Evolutionary conservation across 306 rosid species (phyloP).

Genomic region (Prosopis cineraria): DNA sequence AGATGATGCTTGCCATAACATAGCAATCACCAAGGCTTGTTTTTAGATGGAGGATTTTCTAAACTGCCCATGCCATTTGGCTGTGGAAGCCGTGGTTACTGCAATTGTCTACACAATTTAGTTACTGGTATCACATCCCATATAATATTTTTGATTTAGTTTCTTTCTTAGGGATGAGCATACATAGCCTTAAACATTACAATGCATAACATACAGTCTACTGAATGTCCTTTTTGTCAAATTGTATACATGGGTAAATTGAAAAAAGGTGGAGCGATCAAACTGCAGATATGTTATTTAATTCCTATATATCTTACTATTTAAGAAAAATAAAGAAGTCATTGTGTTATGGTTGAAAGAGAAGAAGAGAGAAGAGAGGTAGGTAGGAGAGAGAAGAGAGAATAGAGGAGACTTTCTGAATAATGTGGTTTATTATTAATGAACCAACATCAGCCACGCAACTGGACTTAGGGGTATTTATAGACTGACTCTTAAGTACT

Average conservation of each 20-base stretch:
- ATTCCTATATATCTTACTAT: not conserved
- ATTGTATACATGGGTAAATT: not conserved
- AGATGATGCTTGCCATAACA: not conserved
- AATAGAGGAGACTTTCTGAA: too few species aligned
- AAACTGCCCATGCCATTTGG: not conserved
- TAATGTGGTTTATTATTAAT: too few species aligned
- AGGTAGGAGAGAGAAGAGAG: too few species aligned
- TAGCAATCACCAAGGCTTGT: not conserved
- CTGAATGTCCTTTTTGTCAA: not conserved
- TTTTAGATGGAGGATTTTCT: not conserved
- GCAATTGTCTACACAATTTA: conserved; percentile 20
- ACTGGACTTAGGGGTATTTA: too few species aligned
- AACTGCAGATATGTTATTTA: not conserved
- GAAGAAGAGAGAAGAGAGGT: too few species aligned
- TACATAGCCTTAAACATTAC: not conserved
- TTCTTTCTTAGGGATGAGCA: not conserved
- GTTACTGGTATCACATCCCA: not conserved
- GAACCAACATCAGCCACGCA: too few species aligned
- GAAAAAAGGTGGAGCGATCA: not conserved
- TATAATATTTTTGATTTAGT: not conserved
- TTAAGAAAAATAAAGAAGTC: conserved; percentile 8
- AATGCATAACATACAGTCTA: not conserved
- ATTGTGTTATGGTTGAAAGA: too few species aligned
- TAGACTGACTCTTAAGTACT: too few species aligned
- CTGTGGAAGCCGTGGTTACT: not conserved